Conservation (phyloP, 768 basidiomycete genomes). For the Lactifluus subvellereus region DNA sequence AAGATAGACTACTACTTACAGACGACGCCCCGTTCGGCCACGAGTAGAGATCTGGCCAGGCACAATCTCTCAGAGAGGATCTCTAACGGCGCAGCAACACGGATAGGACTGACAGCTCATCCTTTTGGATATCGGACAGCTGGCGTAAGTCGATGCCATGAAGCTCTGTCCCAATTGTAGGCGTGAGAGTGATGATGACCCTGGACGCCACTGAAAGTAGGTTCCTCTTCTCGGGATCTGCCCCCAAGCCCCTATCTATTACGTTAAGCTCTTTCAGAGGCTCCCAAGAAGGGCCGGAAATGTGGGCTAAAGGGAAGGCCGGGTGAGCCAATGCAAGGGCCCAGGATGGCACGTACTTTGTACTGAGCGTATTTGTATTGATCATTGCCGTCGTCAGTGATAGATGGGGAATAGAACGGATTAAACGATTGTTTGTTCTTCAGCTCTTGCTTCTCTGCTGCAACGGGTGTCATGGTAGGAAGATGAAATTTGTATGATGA, state of each 20-base stretch:
- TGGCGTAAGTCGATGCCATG: conserved; percentile 67
- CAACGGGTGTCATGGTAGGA: conserved; percentile 14
- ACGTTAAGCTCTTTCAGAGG: conserved; percentile 36
- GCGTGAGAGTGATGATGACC: conserved; percentile 60
- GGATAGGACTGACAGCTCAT: conserved; percentile 55
- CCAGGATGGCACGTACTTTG: conserved; percentile 39
- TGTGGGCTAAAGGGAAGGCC: conserved; percentile 41
- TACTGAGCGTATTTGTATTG: conserved; percentile 51
- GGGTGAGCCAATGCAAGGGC: neutral
- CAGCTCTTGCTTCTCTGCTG: neutral
- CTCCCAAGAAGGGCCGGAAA: conserved; percentile 61
- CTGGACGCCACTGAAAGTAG: conserved; percentile 60
- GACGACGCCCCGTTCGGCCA: conserved; percentile 72
- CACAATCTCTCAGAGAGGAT: neutral
- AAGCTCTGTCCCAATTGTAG: conserved; percentile 71
- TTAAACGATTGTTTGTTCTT: conserved; percentile 37
- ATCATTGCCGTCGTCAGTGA: conserved; percentile 36
- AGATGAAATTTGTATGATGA: neutral
- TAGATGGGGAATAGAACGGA: conserved; percentile 61
- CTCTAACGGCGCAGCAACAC: neutral
- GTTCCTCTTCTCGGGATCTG: conserved; percentile 63
- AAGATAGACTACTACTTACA: conserved; percentile 40
- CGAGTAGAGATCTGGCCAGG: conserved; percentile 52
- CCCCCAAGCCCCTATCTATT: conserved; percentile 46
- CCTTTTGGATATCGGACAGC: conserved; percentile 61